Evolutionary conservation across 176 grass and related monocot species (phyloP).

Genomic region (Musa troglodytarum): DNA sequence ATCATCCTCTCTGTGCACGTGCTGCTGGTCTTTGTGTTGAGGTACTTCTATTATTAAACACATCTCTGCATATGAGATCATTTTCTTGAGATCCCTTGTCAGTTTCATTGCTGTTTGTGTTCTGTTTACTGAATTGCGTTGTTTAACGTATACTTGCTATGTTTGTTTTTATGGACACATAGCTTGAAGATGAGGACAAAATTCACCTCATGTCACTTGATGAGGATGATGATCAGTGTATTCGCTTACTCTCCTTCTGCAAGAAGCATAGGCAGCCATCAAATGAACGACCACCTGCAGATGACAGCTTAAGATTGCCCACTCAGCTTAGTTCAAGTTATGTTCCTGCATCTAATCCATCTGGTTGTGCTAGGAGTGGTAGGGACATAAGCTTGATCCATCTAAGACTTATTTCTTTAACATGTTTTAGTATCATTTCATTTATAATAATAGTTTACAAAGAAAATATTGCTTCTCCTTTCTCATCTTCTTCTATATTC

Average conservation of each 20-base stretch:
- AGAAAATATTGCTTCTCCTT: not conserved
- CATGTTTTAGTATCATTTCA: not conserved
- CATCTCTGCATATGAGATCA: slow-evolving; percentile 4
- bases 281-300: slow-evolving; percentile 57
- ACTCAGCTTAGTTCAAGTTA: slow-evolving; percentile 33
- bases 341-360: slow-evolving; percentile 40
- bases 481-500: not conserved
- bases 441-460: not conserved
- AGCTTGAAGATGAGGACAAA: slow-evolving; percentile 98
- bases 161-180: slow-evolving; percentile 23
- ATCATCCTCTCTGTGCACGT: slow-evolving; percentile 97
- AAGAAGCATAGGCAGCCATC: slow-evolving; percentile 94
- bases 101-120: not conserved
- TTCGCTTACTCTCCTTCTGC: slow-evolving; percentile 92
- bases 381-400: slow-evolving; percentile 19
- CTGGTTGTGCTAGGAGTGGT: slow-evolving; percentile 97
- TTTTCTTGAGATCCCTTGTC: not conserved
- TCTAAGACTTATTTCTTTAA: slow-evolving; percentile 5
- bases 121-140: not conserved
- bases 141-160: not conserved
- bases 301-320: slow-evolving; percentile 26
- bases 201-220: slow-evolving; percentile 79
- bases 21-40: slow-evolving; percentile 98
- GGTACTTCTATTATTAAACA: slow-evolving; percentile 36
- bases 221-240: slow-evolving; percentile 84